phyloP scores from a whole-genome alignment of 176 grass and related monocot genomes.

The Aegilops umbellulata region DNA sequence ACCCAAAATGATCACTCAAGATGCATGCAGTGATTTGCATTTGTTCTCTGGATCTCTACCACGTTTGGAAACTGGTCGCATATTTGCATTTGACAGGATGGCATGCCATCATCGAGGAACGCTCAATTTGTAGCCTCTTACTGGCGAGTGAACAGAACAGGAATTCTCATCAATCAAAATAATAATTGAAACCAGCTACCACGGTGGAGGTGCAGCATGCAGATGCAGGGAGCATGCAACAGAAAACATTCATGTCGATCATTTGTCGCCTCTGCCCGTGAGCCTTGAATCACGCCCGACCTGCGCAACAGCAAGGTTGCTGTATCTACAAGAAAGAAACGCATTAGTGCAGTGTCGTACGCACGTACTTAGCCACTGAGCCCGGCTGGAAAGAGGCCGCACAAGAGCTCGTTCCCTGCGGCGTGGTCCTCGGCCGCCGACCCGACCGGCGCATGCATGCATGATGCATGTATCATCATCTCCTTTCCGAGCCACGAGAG shows the following conservation, averaged over 20 bases:
- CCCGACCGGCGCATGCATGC: neutral
- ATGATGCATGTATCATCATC: neutral
- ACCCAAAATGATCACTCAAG: too few species aligned
- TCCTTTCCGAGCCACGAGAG: conserved; percentile 3
- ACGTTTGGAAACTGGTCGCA: too few species aligned
- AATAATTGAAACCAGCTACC: too few species aligned
- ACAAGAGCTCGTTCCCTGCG: neutral
- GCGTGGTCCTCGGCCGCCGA: conserved; percentile 3
- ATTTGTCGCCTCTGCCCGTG: neutral
- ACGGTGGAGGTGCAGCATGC: too few species aligned
- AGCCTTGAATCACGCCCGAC: neutral
- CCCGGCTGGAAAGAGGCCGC: neutral
- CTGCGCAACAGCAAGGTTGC: neutral
- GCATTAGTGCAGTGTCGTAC: neutral
- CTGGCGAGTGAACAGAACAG: too few species aligned
- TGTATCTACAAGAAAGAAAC: conserved; percentile 11
- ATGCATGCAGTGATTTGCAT: too few species aligned
- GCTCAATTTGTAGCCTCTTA: too few species aligned
- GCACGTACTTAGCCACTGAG: neutral
- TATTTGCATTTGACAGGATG: too few species aligned
- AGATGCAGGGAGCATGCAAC: neutral
- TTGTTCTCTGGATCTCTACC: too few species aligned
- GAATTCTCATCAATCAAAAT: too few species aligned
- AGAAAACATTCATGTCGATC: neutral
- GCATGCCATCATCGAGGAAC: too few species aligned